Conservation (phyloP, 257 asterid genomes). For the Ilex aquifolium region DNA sequence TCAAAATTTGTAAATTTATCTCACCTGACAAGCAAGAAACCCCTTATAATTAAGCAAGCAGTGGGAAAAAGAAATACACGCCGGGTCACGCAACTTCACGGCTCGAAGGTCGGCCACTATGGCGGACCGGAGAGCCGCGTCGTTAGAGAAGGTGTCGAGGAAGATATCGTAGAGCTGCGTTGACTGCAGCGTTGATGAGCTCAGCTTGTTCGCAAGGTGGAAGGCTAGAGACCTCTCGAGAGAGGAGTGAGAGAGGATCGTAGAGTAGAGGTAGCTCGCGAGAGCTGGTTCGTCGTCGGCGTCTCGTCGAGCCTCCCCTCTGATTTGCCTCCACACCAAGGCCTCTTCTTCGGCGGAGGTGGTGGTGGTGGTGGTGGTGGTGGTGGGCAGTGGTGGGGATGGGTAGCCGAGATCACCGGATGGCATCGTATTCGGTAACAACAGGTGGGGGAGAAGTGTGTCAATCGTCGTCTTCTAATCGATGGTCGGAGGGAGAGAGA, state of each 20-base stretch:
- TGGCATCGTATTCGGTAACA: too few relatives aligned
- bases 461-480: too few relatives aligned
- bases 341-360: constrained; percentile 55
- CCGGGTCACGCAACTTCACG: constrained; percentile 33
- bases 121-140: constrained; percentile 57
- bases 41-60: constrained; percentile 42
- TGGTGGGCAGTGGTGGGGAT: constrained; percentile 34
- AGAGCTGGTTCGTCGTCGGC: constrained; percentile 91
- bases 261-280: constrained; percentile 78
- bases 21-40: constrained; percentile 43
- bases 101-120: constrained; percentile 33
- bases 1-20: too few relatives aligned
- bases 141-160: constrained; percentile 62
- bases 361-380: constrained; percentile 43
- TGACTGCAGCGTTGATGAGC: constrained; percentile 83
- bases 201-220: constrained; percentile 84
- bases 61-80: constrained; percentile 40
- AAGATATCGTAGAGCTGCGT: constrained; percentile 79
- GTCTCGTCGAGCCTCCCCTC: constrained; percentile 72
- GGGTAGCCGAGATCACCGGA: not conserved
- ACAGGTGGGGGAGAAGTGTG: too few relatives aligned
- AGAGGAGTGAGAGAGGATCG: constrained; percentile 79
- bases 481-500: too few relatives aligned
- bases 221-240: constrained; percentile 79
- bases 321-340: constrained; percentile 68